These are phyloP conservation scores for Sclerotinia glacialis DNA, from an alignment of 2,329 filamentous ascomycete species.

Conservation along the genomic window DNA sequence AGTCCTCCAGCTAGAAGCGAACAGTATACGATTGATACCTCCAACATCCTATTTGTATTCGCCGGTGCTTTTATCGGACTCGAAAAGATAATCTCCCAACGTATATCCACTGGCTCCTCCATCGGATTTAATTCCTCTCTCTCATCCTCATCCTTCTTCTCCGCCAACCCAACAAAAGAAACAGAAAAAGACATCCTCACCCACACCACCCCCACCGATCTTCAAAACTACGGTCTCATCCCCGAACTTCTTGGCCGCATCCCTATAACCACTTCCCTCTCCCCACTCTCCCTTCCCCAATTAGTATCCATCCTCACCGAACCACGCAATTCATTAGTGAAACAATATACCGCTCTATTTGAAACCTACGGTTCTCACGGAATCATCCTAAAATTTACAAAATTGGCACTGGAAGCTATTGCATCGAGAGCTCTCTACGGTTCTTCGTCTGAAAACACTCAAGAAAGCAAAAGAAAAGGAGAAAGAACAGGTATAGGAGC, in stretches of 20 bases:
- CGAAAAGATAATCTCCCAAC: conserved; percentile 80
- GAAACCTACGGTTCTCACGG: conserved; percentile 65
- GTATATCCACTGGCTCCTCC: conserved; percentile 76
- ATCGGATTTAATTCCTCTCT: conserved; percentile 91
- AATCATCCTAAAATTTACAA: conserved; percentile 78
- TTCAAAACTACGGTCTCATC: conserved; percentile 87
- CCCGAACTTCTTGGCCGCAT: conserved; percentile 95
- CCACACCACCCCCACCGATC: conserved; percentile 69
- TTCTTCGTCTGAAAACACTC: conserved; percentile 45
- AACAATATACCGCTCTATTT: conserved; percentile 87
- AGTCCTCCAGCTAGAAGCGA: conserved; percentile 33
- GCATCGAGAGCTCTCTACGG: conserved; percentile 50
- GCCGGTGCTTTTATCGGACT: conserved; percentile 93
- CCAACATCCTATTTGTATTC: conserved; percentile 96
- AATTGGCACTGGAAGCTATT: conserved; percentile 74
- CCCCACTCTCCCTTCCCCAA: conserved; percentile 64
- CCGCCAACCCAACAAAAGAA: conserved; percentile 44
- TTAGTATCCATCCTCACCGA: conserved; percentile 89
- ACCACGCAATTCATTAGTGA: conserved; percentile 81
- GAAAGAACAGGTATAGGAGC: conserved; percentile 53
- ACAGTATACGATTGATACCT: conserved; percentile 78
- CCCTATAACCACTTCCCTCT: conserved; percentile 83
- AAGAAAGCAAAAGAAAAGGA: neutral
- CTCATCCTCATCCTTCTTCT: conserved; percentile 41
- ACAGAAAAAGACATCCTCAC: conserved; percentile 33